Evolutionary conservation across 345 rosid genomes (phyloP), one percentile per base, ranked within the genome.

Genomic region (Brassica carinata): DNA sequence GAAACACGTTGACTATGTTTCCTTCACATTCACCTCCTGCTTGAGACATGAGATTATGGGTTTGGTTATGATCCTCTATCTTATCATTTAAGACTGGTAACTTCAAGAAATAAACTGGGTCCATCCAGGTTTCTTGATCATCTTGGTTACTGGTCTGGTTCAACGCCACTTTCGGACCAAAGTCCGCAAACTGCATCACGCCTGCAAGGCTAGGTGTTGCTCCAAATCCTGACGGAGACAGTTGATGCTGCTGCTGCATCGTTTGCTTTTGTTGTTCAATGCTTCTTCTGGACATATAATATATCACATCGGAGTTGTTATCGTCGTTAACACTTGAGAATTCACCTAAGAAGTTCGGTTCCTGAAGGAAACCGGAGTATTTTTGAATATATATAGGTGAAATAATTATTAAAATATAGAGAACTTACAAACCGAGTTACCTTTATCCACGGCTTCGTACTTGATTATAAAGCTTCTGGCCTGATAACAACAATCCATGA

Each of bases 131-230:
- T 80, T 86, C 96, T 80, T 87, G 96, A 43, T 86, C 89, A 2
- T 88, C 93, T 1, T 87, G 80, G 76, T 84, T 84, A 78, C 82
- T 86, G 62, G 89, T 83, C 33, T 90, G 96, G 74, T 88, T 94
- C 61, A 91, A 81, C 9, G 87, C 87, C 61, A 90, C 58, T 84
- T 91, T 92, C 0, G 98, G 91, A 59, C 99, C 94, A 0, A 91
- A 95, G 76, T 94, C 98, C 0, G 96, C 89, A 48, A 95, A 91
- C 55, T 91, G 99, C 98, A 93, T 91, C 80, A 91, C 95, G 71
- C 91, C 98, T 3, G 93, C 92, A 6, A 93, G 91, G 86, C 91
- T 91, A 77, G 86, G 67, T 13, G 93, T 19, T 40, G 85, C 59
- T 67, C 69, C 79, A 67, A 88, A 85, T 51, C 87, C 86, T 0